Percentiles rank a stretch among this genome's conserved stretches.
phyloP scores from a whole-genome alignment of 1,284 basidiomycete species.

The Bjerkandera adusta region DNA sequence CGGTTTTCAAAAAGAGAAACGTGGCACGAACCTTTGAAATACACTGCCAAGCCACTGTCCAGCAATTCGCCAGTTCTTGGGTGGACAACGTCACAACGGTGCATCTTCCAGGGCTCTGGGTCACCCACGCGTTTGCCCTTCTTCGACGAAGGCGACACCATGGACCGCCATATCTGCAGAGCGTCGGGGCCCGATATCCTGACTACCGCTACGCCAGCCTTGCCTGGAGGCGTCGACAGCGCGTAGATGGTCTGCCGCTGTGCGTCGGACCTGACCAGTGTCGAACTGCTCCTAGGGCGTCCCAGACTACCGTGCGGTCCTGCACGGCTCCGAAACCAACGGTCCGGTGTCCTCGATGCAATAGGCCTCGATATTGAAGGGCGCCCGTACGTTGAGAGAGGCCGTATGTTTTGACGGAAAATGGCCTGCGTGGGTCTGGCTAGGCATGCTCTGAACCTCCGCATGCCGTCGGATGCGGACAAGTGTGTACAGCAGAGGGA shows the following conservation, averaged over 20 bases:
- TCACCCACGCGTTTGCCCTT: slow-evolving; percentile 12
- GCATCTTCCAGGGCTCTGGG: slow-evolving; percentile 62
- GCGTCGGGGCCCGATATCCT: slow-evolving; percentile 79
- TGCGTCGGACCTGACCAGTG: slow-evolving; percentile 47
- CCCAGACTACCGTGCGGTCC: too few relatives aligned
- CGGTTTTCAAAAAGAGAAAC: not conserved
- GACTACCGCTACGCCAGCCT: slow-evolving; percentile 79
- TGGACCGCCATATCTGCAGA: slow-evolving; percentile 51
- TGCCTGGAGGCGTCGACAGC: slow-evolving; percentile 80
- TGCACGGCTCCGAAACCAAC: too few relatives aligned
- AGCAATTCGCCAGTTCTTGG: slow-evolving; percentile 60
- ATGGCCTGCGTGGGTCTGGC: too few relatives aligned
- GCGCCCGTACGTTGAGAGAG: too few relatives aligned
- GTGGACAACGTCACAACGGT: slow-evolving; percentile 68
- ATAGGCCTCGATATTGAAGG: too few relatives aligned
- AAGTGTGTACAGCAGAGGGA: too few relatives aligned
- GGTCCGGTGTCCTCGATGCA: too few relatives aligned
- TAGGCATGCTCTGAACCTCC: too few relatives aligned
- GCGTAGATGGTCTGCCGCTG: slow-evolving; percentile 81
- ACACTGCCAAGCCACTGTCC: slow-evolving; percentile 83
- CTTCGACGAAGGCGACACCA: slow-evolving; percentile 40
- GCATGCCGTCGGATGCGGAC: too few relatives aligned
- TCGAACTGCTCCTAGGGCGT: too few relatives aligned
- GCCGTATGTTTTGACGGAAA: too few relatives aligned
- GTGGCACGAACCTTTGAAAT: slow-evolving; percentile 62